phyloP scores from a whole-genome alignment of 2,329 filamentous ascomycete species.

The Fusarium piperis region DNA sequence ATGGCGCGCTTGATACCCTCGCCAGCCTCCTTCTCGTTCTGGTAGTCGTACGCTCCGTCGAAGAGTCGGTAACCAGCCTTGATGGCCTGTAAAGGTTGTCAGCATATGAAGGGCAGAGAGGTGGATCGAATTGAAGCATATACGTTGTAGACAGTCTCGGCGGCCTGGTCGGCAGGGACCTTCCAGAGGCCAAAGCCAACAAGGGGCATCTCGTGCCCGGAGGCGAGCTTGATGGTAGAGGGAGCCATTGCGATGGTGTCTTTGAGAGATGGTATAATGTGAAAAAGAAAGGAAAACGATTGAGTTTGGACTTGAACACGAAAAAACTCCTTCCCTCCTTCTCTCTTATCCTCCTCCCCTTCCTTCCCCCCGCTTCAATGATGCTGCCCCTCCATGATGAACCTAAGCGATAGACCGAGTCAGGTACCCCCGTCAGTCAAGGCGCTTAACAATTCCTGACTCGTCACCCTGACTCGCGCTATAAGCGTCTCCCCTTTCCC shows the following conservation, averaged over 20 bases:
- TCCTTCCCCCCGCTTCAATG: slow-evolving; percentile 11
- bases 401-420: slow-evolving; percentile 9
- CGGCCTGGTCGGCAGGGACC: slow-evolving; percentile 57
- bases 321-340: background rate
- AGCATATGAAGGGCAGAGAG: background rate
- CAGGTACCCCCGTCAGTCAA: slow-evolving; percentile 3
- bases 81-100: slow-evolving; percentile 50
- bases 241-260: slow-evolving; percentile 24
- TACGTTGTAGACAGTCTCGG: slow-evolving; percentile 70
- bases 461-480: slow-evolving; percentile 5
- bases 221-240: slow-evolving; percentile 38
- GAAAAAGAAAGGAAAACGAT: background rate
- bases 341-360: slow-evolving; percentile 12
- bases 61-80: slow-evolving; percentile 64
- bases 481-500: slow-evolving; percentile 19
- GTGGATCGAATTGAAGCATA: background rate
- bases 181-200: slow-evolving; percentile 77
- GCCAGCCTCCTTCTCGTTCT: slow-evolving; percentile 73
- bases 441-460: slow-evolving; percentile 25
- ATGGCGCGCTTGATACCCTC: slow-evolving; percentile 68
- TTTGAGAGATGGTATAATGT: background rate
- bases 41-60: slow-evolving; percentile 66
- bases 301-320: slow-evolving; percentile 2
- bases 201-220: slow-evolving; percentile 40
- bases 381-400: slow-evolving; percentile 21